These are phyloP conservation scores for Chrysanthemum seticuspe DNA, from an alignment of 129 eudicot species.

Conservation along the genomic window DNA sequence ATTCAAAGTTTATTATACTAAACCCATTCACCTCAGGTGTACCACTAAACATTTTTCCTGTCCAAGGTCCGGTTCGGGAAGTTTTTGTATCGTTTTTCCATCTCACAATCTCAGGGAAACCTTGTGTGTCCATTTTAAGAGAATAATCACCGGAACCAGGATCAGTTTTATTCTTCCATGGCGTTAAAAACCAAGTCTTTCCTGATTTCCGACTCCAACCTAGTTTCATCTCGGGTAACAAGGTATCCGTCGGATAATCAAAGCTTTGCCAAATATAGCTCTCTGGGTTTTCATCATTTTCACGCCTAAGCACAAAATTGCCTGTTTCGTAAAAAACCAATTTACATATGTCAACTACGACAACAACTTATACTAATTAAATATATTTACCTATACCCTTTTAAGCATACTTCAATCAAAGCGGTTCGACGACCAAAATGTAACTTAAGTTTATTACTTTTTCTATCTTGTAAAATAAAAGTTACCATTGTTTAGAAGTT, in stretches of 20 bases:
- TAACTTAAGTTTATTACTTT: neutral
- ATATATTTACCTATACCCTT: too few relatives aligned
- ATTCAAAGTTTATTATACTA: too few relatives aligned
- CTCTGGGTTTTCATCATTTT: conserved; percentile 29
- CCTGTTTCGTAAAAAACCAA: too few relatives aligned
- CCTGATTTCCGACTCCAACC: conserved; percentile 54
- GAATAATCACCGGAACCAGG: conserved; percentile 47
- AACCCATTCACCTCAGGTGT: too few relatives aligned
- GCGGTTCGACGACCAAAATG: too few relatives aligned
- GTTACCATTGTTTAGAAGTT: conserved; percentile 58
- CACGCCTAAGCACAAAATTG: conserved; percentile 42
- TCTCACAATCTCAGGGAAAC: conserved; percentile 36
- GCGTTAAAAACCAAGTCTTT: conserved; percentile 31
- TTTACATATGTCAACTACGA: too few relatives aligned
- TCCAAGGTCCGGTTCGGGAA: conserved; percentile 26
- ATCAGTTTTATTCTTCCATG: conserved; percentile 46
- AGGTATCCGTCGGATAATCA: conserved; percentile 61
- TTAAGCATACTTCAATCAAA: too few relatives aligned
- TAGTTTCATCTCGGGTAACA: conserved; percentile 63
- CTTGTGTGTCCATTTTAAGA: conserved; percentile 33
- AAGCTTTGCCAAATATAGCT: conserved; percentile 65
- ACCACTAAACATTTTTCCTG: too few relatives aligned
- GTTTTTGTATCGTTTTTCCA: too few relatives aligned
- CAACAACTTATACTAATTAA: too few relatives aligned
- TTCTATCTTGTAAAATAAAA: neutral